Conservation (phyloP, 345 rosid species). For the sweet orange (Citrus sinensis) region DVS_A1.0 CM039163.1:8915001-8915500, state of each 20-base stretch:
- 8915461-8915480: background rate
- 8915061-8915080: background rate
- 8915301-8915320: constrained; percentile 65
- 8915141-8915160: constrained; percentile 87
- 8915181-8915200: constrained; percentile 87
- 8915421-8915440: background rate
- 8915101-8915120: constrained; percentile 64
- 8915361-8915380: constrained; percentile 10
- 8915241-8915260: constrained; percentile 76
- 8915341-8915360: constrained; percentile 35
- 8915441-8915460: background rate
- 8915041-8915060: background rate
- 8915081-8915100: constrained; percentile 50
- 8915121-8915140: constrained; percentile 77
- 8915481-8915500: background rate
- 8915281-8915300: constrained; percentile 56
- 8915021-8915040: background rate
- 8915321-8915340: constrained; percentile 80
- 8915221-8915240: constrained; percentile 63
- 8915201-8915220: constrained; percentile 75
- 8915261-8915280: constrained; percentile 52
- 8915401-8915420: background rate
- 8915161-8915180: constrained; percentile 74
- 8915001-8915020: background rate
- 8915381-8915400: background rate